Percentiles rank a stretch among this genome's conserved stretches.
These are phyloP conservation scores for Vitellaria paradoxa DNA, from an alignment of 179 eudicot species.

Conservation along the genomic window DNA sequence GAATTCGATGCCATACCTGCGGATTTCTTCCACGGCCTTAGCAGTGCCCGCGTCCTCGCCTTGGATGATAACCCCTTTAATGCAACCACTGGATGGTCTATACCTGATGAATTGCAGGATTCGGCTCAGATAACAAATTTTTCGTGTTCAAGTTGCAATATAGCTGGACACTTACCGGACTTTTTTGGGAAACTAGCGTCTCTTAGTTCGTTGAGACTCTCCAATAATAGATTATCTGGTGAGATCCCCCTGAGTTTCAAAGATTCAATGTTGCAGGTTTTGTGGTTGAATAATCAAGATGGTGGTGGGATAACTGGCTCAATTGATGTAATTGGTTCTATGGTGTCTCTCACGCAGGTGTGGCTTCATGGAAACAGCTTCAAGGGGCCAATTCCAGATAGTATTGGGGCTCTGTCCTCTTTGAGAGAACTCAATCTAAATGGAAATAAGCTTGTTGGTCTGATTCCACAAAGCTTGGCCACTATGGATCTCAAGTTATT, in stretches of 20 bases:
- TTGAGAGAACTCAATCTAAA: conserved; percentile 61
- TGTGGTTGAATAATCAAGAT: conserved; percentile 56
- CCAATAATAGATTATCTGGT: conserved; percentile 44
- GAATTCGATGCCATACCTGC: conserved; percentile 45
- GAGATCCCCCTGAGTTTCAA: conserved; percentile 36
- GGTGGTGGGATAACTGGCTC: conserved; percentile 53
- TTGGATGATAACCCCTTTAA: conserved; percentile 50
- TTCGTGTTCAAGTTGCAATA: conserved; percentile 37
- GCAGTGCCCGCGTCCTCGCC: conserved; percentile 33
- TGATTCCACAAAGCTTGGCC: conserved; percentile 52
- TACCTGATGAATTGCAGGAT: conserved; percentile 39
- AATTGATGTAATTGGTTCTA: conserved; percentile 51
- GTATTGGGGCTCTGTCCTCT: conserved; percentile 40
- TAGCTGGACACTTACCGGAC: conserved; percentile 42
- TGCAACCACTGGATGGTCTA: conserved; percentile 43
- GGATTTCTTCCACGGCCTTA: conserved; percentile 53
- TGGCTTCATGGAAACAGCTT: conserved; percentile 78
- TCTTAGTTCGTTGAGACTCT: conserved; percentile 30
- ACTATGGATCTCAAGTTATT: conserved; percentile 34
- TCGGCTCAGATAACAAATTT: conserved; percentile 39
- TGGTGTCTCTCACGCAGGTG: conserved; percentile 44
- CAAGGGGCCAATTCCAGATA: conserved; percentile 49
- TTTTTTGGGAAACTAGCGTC: conserved; percentile 46
- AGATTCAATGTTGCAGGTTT: conserved; percentile 35
- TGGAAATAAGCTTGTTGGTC: conserved; percentile 53